These are phyloP conservation scores for Teratosphaeria zuluensis DNA, from an alignment of 2,329 filamentous ascomycete genomes.

Conservation along the genomic window DNA sequence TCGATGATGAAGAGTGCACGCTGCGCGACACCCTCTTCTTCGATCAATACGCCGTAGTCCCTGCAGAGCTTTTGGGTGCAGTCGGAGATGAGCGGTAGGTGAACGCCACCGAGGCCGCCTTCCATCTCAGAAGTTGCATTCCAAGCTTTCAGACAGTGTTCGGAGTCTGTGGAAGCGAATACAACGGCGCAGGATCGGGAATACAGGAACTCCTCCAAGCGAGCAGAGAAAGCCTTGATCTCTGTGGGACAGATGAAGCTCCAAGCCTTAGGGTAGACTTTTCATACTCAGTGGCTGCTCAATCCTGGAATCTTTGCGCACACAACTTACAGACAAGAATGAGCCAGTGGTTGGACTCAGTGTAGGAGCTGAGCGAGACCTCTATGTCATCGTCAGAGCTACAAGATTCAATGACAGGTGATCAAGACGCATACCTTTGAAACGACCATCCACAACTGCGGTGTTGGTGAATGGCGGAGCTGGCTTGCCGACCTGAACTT, in stretches of 20 bases:
- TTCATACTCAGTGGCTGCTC: background rate
- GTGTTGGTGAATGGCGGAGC: slow-evolving; percentile 20
- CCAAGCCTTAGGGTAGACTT: slow-evolving; percentile 56
- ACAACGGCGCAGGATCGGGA: slow-evolving; percentile 51
- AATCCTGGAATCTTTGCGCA: background rate
- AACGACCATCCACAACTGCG: slow-evolving; percentile 22
- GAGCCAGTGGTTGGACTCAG: slow-evolving; percentile 43
- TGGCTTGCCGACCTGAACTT: slow-evolving; percentile 17
- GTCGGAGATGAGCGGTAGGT: slow-evolving; percentile 54
- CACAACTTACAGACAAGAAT: slow-evolving; percentile 42
- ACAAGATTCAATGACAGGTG: background rate
- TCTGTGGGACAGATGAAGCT: slow-evolving; percentile 59
- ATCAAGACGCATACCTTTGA: slow-evolving; percentile 15
- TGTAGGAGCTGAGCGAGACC: slow-evolving; percentile 21
- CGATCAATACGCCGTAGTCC: slow-evolving; percentile 54
- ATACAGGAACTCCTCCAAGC: slow-evolving; percentile 47
- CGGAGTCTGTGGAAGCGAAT: slow-evolving; percentile 53
- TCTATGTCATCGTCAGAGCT: slow-evolving; percentile 8
- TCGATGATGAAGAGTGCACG: slow-evolving; percentile 59
- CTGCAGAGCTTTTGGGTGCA: slow-evolving; percentile 51
- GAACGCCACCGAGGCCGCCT: slow-evolving; percentile 51
- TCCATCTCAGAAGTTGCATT: slow-evolving; percentile 48
- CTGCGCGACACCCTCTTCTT: slow-evolving; percentile 54
- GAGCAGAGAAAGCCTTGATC: slow-evolving; percentile 56
- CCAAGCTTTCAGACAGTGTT: slow-evolving; percentile 51